Evolutionary conservation across 2,329 filamentous ascomycete species (phyloP), one percentile per base, ranked within the genome.

Genomic region (Claviceps humidiphila): DNA sequence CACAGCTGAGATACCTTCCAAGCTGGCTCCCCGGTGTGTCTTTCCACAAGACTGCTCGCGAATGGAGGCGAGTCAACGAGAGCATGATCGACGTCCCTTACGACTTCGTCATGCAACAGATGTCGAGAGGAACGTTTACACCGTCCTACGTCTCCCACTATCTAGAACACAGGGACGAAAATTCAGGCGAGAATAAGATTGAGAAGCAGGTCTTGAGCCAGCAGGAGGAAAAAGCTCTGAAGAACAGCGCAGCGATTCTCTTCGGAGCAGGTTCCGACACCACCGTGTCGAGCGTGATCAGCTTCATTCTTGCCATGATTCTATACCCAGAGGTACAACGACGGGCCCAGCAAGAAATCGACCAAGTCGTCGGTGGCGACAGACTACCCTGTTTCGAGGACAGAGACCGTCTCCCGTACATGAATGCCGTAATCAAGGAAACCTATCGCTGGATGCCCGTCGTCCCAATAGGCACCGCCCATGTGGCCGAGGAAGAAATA

Each of bases 261-360:
- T 51, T 50, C 43, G 50, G 17, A 5, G 56, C n/a, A 17, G 66
- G 60, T 4, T 14, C 51, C 0, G 55, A 56, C 7, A 56, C 55
- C 2, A 52, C 48, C 6, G 38, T 49, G 3, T 38, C 47, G 5
- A 47, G 45, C 14, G 9, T 56, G 1, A 43, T 1, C 24, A 47
- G 22, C 47, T 73, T 76, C 55, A 61, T 74, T 1, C 63, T 72
- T 20, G 76, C 75, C 6, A 75, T 78, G 72, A 57, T 67, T 0
- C 56, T 72, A 1, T 64, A 68, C n/a, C 64, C 65, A 1, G 65
- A 65, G 0, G 69, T 74, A 0, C 72, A 75, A 54, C 68, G 59
- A 53, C 62, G 59, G 39, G 72, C 67, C 0, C 70, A 71, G 39
- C 56, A 57, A 0, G 69, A 73, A 43, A 64, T 78, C 4, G 71